A percentile compares a stretch with the other conserved stretches of the same genome.
phyloP scores from a whole-genome alignment of 345 rosid genomes.

The Eucalyptus pauciflora region DNA sequence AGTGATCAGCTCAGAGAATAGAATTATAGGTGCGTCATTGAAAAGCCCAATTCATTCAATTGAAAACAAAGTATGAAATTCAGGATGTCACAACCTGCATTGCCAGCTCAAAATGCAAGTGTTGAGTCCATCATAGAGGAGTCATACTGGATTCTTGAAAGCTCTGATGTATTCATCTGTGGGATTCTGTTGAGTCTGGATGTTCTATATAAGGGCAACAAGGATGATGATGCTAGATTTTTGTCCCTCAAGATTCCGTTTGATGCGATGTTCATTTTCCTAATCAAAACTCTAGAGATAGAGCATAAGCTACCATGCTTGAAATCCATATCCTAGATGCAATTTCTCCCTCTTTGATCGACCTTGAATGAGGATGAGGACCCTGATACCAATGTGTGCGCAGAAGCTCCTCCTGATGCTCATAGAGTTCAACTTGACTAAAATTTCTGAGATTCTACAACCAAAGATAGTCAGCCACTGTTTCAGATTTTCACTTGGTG shows the following conservation, averaged over 20 bases:
- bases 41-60: too few relatives aligned
- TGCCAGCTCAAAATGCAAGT: fast-evolving
- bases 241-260: constrained; percentile 79
- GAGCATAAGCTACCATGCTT: constrained; percentile 36
- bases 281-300: constrained; percentile 44
- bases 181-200: constrained; percentile 75
- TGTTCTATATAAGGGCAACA: constrained; percentile 74
- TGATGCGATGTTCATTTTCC: constrained; percentile 57
- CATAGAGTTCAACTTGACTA: constrained; percentile 55
- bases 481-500: too few relatives aligned
- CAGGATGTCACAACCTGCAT: too few relatives aligned
- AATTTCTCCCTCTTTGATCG: constrained; percentile 86
- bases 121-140: too few relatives aligned
- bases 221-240: constrained; percentile 83
- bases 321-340: constrained; percentile 57
- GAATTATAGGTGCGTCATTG: too few relatives aligned
- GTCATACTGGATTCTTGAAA: too few relatives aligned
- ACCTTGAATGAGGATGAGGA: constrained; percentile 84
- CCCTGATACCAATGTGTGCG: constrained; percentile 64
- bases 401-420: constrained; percentile 94
- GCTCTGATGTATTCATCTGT: too few relatives aligned
- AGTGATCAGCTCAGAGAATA: too few relatives aligned
- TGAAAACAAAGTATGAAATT: too few relatives aligned
- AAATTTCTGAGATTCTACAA: constrained; percentile 64
- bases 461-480: constrained; percentile 58